A percentile compares a stretch with the other conserved stretches of the same genome.
Conservation (phyloP, 768 basidiomycete species). For the Solioccasus polychromus region DNA sequence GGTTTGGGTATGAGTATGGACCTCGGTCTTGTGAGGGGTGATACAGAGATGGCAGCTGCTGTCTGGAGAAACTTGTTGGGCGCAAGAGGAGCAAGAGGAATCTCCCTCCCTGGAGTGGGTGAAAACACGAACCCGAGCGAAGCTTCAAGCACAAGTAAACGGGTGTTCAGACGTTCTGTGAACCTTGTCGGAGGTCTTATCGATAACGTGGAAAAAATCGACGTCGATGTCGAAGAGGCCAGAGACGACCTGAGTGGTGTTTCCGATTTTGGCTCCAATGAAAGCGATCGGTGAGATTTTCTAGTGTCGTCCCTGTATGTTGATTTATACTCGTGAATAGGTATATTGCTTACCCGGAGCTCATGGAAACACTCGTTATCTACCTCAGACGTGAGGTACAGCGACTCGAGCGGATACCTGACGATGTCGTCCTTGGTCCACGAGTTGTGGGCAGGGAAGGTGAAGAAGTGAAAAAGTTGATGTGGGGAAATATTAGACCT, state of each 20-base stretch:
- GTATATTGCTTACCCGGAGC: conserved; percentile 71
- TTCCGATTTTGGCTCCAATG: conserved; percentile 58
- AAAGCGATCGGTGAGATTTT: conserved; percentile 36
- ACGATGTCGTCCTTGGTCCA: conserved; percentile 37
- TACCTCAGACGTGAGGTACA: conserved; percentile 73
- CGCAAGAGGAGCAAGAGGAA: conserved; percentile 74
- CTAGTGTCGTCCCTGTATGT: background rate
- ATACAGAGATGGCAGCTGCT: conserved; percentile 81
- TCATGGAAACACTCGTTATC: conserved; percentile 65
- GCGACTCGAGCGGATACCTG: conserved; percentile 57
- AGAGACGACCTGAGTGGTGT: conserved; percentile 71
- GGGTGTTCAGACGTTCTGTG: conserved; percentile 55
- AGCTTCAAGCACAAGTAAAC: conserved; percentile 1
- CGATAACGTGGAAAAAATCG: conserved; percentile 56
- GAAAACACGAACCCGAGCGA: conserved; percentile 4
- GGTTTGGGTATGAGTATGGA: conserved; percentile 81
- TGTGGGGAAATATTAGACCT: conserved; percentile 26
- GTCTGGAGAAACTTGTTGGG: conserved; percentile 93
- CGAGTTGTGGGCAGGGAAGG: conserved; percentile 32
- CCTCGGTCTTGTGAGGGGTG: conserved; percentile 68
- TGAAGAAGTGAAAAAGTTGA: conserved; percentile 28
- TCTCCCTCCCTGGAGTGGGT: conserved; percentile 35
- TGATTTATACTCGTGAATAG: conserved; percentile 35
- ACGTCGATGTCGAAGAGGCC: conserved; percentile 55
- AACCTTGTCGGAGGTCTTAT: conserved; percentile 70